phyloP scores from a whole-genome alignment of 2,329 filamentous ascomycete species.

The Pyrenophora teres region DNA sequence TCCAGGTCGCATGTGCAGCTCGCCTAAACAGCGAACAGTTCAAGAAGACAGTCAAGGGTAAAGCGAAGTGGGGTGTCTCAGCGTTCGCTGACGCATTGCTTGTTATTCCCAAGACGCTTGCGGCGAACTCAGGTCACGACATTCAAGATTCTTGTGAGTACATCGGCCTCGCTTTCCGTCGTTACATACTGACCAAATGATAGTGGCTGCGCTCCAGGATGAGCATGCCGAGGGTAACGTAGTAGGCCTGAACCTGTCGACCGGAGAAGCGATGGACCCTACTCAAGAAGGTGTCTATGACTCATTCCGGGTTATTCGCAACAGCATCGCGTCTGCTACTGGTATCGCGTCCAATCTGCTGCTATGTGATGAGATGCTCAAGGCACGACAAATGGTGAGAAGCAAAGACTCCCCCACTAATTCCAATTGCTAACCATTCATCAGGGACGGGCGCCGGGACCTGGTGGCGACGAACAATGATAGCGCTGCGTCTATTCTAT shows the following conservation, averaged over 20 bases:
- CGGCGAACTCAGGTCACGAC: conserved; percentile 93
- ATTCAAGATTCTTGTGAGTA: conserved; percentile 90
- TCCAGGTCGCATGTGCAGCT: conserved; percentile 89
- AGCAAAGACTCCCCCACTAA: not conserved
- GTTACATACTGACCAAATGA: conserved; percentile 18
- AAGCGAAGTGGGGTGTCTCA: conserved; percentile 93
- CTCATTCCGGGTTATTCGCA: conserved; percentile 91
- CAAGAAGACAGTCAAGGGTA: conserved; percentile 90
- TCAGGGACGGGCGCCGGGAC: conserved; percentile 41
- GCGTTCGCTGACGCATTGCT: conserved; percentile 95
- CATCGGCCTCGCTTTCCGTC: conserved; percentile 1
- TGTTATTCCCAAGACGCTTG: conserved; percentile 95
- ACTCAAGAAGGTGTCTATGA: conserved; percentile 91
- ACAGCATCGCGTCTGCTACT: conserved; percentile 90
- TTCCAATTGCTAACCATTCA: conserved; percentile 5
- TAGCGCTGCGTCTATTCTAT: not conserved
- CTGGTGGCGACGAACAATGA: conserved; percentile 24
- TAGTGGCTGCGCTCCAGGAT: conserved; percentile 85
- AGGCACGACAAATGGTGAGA: conserved; percentile 88
- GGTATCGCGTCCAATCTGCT: conserved; percentile 95
- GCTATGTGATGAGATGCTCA: conserved; percentile 94
- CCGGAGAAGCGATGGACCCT: conserved; percentile 93
- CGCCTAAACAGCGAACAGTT: conserved; percentile 88
- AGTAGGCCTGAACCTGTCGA: conserved; percentile 83
- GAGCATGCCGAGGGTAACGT: conserved; percentile 82